Base-by-base conservation (phyloP, 148 eudicot species). In the Rhododendron williamsianum region DNA sequence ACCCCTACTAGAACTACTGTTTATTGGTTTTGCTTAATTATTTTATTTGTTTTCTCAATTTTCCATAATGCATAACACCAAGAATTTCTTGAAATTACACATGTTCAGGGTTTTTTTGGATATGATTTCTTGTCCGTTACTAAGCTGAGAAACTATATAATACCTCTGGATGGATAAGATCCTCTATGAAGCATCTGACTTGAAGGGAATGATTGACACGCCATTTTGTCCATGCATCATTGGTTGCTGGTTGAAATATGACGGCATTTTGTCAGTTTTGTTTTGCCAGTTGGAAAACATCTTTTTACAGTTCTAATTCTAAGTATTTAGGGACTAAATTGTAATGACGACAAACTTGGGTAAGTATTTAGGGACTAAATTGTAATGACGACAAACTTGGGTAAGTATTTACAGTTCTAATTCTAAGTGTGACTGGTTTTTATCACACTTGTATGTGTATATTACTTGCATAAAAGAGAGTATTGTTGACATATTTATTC, bases 201-300 rank as follows among this genome's bases (percentile, higher is more conserved):
- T 65, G 4, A 45, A 52, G 25, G 41, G 56, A 82, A 82, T 19
- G 52, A 25, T 45, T 43, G 51, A 4, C 58, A 65, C 36, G 4
- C 76, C 49, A 82, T n/a, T 5, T 25, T 65, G 15, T 71, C 30
- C 79, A 72, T 72, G 33, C 85, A 71, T 83, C 78, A 46, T 30
- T 69, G 36, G 74, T 69, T 69, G 71, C 71, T 63, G 76, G 76
- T 71, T 30, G 33, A 13, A 27, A 71, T 69, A 71, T 63, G 69
- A 63, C 7, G 12, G 76, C 76, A 71, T 30, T 71, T 30, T 58
- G 7, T 21, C 65, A 58, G n/a, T 58, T 58, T 41, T 41, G 45
- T 41, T 41, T 30, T 58, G 7, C 13, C n/a, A 58, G n/a, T 58
- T 58, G 65, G n/a, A 58, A 58, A 58, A 58, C 65, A 19, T 6